phyloP scores from a whole-genome alignment of 306 rosid species.

The Corylus avellana region DNA sequence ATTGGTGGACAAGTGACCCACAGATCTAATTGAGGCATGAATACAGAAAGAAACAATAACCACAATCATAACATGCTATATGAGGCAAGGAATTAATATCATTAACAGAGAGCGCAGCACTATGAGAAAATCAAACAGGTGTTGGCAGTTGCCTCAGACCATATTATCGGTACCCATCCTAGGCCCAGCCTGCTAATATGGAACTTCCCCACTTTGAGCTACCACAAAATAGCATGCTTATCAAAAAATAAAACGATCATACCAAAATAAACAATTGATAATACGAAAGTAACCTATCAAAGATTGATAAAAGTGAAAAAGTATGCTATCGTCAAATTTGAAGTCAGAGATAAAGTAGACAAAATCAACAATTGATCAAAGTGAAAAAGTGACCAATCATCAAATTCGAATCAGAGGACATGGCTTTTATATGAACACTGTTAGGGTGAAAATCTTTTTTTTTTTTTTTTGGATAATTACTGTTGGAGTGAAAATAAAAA shows the following conservation, averaged over 20 bases:
- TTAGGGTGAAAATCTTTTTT: background rate
- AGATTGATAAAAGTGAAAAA: background rate
- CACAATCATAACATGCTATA: background rate
- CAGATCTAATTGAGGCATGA: background rate
- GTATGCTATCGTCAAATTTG: background rate
- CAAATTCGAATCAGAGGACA: background rate
- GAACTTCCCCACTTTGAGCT: conserved; percentile 6
- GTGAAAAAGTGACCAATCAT: background rate
- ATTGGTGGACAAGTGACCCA: background rate
- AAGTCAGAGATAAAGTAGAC: background rate
- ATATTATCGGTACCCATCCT: background rate
- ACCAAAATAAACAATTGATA: background rate
- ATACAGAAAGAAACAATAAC: background rate
- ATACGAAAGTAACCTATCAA: no score
- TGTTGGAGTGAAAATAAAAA: background rate
- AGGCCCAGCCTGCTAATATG: background rate
- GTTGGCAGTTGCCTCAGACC: background rate
- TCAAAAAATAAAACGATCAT: no score
- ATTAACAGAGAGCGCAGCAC: background rate
- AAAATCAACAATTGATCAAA: background rate
- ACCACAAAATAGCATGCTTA: background rate
- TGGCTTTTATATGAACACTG: background rate
- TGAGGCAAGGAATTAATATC: background rate
- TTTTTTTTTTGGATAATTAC: background rate
- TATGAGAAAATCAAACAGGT: background rate